A percentile compares a stretch with the other conserved stretches of the same genome.
These are phyloP conservation scores for Saccharomycopsis vini DNA, from an alignment of 805 yeast genomes.

Conservation along the genomic window DNA sequence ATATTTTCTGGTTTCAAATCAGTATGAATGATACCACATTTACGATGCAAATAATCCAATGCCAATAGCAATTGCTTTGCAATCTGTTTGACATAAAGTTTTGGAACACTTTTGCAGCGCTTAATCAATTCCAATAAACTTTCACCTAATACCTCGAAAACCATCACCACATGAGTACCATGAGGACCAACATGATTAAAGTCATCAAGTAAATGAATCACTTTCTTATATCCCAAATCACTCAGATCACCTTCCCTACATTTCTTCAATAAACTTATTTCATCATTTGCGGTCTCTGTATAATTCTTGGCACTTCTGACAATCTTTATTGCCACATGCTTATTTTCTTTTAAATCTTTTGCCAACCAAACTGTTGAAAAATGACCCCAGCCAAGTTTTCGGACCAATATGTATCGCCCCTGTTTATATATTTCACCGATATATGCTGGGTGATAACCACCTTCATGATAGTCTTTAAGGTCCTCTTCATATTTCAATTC, in stretches of 20 bases:
- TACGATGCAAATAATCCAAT: slow-evolving; percentile 48
- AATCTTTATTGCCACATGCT: slow-evolving; percentile 55
- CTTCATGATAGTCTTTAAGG: slow-evolving; percentile 42
- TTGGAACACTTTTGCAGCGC: slow-evolving; percentile 40
- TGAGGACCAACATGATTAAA: slow-evolving; percentile 52
- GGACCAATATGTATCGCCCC: slow-evolving; percentile 35
- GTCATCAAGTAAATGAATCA: slow-evolving; percentile 46
- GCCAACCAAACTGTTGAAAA: slow-evolving; percentile 69
- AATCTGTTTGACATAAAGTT: slow-evolving; percentile 45
- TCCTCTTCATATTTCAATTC: slow-evolving; percentile 35
- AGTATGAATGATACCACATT: slow-evolving; percentile 63
- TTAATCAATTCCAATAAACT: slow-evolving; percentile 43
- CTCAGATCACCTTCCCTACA: slow-evolving; percentile 25
- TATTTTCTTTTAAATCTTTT: slow-evolving; percentile 27
- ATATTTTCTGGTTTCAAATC: slow-evolving; percentile 73
- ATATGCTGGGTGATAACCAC: slow-evolving; percentile 58
- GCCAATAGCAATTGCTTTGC: slow-evolving; percentile 47
- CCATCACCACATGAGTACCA: slow-evolving; percentile 59
- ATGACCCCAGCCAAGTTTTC: slow-evolving; percentile 67
- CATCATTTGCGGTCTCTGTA: slow-evolving; percentile 58
- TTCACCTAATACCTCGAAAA: slow-evolving; percentile 57
- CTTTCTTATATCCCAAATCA: slow-evolving; percentile 40
- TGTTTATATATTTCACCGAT: slow-evolving; percentile 44
- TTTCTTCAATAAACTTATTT: slow-evolving; percentile 40
- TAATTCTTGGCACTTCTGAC: slow-evolving; percentile 46